These are phyloP conservation scores for Bruguiera sexangula DNA, from an alignment of 345 rosid genomes.

Conservation along the genomic window DNA sequence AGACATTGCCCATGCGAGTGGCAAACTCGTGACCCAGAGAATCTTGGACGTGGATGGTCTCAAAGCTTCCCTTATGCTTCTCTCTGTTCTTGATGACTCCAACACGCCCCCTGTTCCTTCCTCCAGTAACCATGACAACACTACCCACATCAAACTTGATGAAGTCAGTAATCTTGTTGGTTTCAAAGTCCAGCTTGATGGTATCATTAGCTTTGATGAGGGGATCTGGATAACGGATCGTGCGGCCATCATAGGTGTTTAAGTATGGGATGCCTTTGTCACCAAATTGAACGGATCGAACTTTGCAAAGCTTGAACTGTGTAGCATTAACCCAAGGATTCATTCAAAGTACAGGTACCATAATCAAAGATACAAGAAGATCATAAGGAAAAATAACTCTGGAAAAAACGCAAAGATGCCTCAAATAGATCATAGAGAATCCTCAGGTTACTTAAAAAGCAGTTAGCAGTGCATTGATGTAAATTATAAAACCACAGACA, in stretches of 20 bases:
- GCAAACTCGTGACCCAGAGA: slow-evolving; percentile 39
- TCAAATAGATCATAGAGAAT: not conserved
- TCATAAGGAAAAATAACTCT: not conserved
- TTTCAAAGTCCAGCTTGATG: slow-evolving; percentile 51
- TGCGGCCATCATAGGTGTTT: slow-evolving; percentile 62
- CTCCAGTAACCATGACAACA: slow-evolving; percentile 67
- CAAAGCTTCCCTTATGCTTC: slow-evolving; percentile 42
- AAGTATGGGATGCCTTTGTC: slow-evolving; percentile 58
- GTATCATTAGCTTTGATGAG: slow-evolving; percentile 60
- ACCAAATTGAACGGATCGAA: slow-evolving; percentile 60
- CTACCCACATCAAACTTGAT: slow-evolving; percentile 62
- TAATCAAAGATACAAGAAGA: not conserved
- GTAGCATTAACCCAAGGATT: not conserved
- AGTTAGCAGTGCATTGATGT: not conserved
- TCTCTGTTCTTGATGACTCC: slow-evolving; percentile 43
- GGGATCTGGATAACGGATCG: slow-evolving; percentile 65
- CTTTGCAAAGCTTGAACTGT: slow-evolving; percentile 61
- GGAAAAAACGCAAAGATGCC: not conserved
- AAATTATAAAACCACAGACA: not conserved
- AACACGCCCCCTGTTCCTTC: slow-evolving; percentile 56
- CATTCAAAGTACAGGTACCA: not conserved
- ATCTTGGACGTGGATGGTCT: slow-evolving; percentile 38
- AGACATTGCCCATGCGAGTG: slow-evolving; percentile 39
- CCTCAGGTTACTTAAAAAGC: not conserved
- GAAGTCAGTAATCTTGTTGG: slow-evolving; percentile 44